These are phyloP conservation scores for Cryphonectria parasitica DNA, from an alignment of 2,329 filamentous ascomycete species.

Conservation along the genomic window DNA sequence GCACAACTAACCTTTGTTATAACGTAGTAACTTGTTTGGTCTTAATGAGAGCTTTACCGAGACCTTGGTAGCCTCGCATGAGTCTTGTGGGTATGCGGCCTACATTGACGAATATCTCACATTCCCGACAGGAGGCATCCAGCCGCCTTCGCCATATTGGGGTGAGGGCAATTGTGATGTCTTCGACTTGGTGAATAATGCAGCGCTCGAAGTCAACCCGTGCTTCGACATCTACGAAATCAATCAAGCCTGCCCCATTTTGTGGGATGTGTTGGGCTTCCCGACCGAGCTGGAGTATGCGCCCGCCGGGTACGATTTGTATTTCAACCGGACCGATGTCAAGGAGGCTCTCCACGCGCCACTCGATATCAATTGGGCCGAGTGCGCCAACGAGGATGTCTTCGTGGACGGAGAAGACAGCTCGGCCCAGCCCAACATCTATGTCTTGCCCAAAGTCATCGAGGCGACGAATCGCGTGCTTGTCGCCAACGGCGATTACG, in stretches of 20 bases:
- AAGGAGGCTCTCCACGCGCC: constrained; percentile 20
- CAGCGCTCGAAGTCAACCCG: constrained; percentile 57
- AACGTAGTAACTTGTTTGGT: constrained; percentile 12
- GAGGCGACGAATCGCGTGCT: constrained; percentile 16
- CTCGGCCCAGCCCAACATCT: constrained; percentile 9
- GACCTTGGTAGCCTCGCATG: constrained; percentile 52
- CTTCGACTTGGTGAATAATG: constrained; percentile 34
- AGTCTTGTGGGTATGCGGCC: constrained; percentile 57
- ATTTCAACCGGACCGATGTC: constrained; percentile 23
- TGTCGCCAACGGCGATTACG: constrained; percentile 18
- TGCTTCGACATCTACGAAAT: constrained; percentile 75
- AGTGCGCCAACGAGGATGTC: constrained; percentile 12
- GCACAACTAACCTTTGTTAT: neutral
- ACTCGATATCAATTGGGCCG: constrained; percentile 5
- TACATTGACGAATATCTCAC: constrained; percentile 48
- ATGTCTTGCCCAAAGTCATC: constrained; percentile 12
- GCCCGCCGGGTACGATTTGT: constrained; percentile 14
- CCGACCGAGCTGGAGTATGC: constrained; percentile 17
- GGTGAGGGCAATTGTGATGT: constrained; percentile 17
- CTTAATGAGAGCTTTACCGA: constrained; percentile 40
- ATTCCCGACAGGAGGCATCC: constrained; percentile 16
- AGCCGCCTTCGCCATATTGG: constrained; percentile 15
- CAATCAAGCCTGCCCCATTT: constrained; percentile 66
- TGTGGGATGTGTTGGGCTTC: constrained; percentile 47
- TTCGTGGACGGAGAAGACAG: constrained; percentile 12